Base-by-base conservation (phyloP, 75 land plant genomes). In the Picea sitchensis region DNA sequence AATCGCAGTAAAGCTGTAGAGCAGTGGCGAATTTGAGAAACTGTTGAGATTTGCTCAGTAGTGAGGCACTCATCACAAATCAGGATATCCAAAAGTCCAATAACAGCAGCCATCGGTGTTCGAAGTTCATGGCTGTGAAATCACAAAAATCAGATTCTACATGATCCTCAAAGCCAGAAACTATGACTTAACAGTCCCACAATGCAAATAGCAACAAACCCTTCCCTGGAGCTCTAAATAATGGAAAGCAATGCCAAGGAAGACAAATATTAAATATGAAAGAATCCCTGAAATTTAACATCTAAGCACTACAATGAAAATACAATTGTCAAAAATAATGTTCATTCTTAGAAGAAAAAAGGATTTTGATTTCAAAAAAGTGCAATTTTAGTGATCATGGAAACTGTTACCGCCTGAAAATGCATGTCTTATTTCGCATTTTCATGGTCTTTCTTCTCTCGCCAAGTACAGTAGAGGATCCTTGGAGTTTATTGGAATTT, bases 21-120 rank as follows among this genome's bases (percentile, higher is more conserved):
- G 83, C 93, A 88, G 84, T 85, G 89, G 38, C 92, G 88, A 21
- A 94, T 94, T 67, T 94, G 96, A 18, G 86, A 83, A 34, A 94
- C 86, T 13, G 83, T 90, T 21, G 84, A 77, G 59, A 82, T 82
- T 81, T 94, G 96, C 79, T 94, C 96, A 77, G 83, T 82, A 59
- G 90, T 78, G 26, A 94, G 89, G 76, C 84, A 84, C 36, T 87
- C 90, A 80, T 91, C 92, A 79, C 86, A 81, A 21, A 90, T 85
- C 26, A 94, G 89, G 59, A 94, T 91, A 80, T 94, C 96, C 83
- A 94, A 82, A 73, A 94, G 81, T 57, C 96, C 96, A 69, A 94
- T 91, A 3, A 94, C 90, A 44, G 90, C 94, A 76, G 96, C 96
- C 96, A 94, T 94, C 59, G 96, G 96, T 81, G 96, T 94, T 41